phyloP scores from a whole-genome alignment of 352 stramenopile genomes.

The Globisporangium spinosum region DNA sequence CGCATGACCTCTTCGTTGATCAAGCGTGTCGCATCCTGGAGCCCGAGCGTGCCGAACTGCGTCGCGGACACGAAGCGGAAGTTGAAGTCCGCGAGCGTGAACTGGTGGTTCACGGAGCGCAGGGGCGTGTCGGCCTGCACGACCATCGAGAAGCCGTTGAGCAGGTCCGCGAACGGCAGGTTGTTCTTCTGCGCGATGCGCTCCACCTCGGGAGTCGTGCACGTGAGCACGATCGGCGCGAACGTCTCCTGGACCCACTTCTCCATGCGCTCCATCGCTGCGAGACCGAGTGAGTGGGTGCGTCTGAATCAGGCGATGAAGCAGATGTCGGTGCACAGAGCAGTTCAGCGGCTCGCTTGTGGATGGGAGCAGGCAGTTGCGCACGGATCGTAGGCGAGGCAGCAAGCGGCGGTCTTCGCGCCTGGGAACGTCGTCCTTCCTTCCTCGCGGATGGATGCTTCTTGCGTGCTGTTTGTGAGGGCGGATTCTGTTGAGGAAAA shows the following conservation, averaged over 20 bases:
- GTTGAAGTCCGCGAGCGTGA: constrained; percentile 61
- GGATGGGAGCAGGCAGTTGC: neutral
- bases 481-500: neutral
- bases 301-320: neutral
- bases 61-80: constrained; percentile 66
- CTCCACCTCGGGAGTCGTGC: constrained; percentile 70
- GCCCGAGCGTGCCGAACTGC: constrained; percentile 44
- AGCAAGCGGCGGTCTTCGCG: neutral
- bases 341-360: neutral
- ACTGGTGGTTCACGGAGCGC: constrained; percentile 67
- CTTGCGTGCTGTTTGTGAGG: neutral
- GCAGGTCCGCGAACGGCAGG: constrained; percentile 62
- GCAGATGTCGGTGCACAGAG: no score
- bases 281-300: no score
- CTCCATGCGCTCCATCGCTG: constrained; percentile 52
- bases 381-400: neutral
- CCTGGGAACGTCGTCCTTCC: neutral
- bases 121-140: constrained; percentile 62
- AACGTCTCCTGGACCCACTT: constrained; percentile 77
- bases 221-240: constrained; percentile 76
- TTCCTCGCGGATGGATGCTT: neutral
- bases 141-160: constrained; percentile 72
- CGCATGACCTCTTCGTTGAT: constrained; percentile 63
- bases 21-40: constrained; percentile 50
- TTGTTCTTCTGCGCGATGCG: constrained; percentile 82